Base-by-base conservation (phyloP, 2,329 filamentous ascomycete genomes). In the Talaromyces marneffei region DNA sequence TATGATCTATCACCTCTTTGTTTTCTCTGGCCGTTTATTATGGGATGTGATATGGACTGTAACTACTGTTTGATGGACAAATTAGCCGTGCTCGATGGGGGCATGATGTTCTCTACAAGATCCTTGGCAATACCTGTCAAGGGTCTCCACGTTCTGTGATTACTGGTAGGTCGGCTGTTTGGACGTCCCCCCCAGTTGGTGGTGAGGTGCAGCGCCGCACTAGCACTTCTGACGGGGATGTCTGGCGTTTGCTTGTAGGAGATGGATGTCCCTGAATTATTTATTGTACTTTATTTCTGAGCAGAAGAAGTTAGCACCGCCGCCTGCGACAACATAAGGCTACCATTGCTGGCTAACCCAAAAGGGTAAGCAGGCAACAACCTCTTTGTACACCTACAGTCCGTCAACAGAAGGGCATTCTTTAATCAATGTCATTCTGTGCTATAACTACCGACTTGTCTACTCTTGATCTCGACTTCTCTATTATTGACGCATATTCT, bases 311-410 rank as follows among this genome's bases (percentile, higher is more conserved):
- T 27, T 48, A n/a, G 48, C n/a, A 52, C 29, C 23, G 48, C 29
- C 33, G 52, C 20, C 35, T 44, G 44, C 33, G 57, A 12, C 52
- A 37, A 12, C 52, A 37, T 42, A 25, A 59, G 57, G 37, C 37
- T 44, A 18, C 48, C 46, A 53, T 42, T 12, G 33, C 8, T 40
- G 16, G n/a, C 57, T 52, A 52, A 35, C 44, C 57, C 23, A 35
- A 39, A 50, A 29, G 10, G 44, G 44, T 18, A 50, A 50, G 23
- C 57, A 59, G 46, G 57, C 57, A 52, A 31, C 44, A 40, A 42
- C 46, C 23, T 18, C 42, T 18, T 42, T 29, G 7, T 54, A 44
- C n/a, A n/a, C n/a, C n/a, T n/a, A n/a, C 10, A 54, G n/a, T 31
- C 23, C 66, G n/a, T 23, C 23, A 31, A 14, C 9, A 9, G n/a